These are phyloP conservation scores for Pichia kudriavzevii DNA, from an alignment of 1,139 yeast species.

Conservation along the genomic window DNA sequence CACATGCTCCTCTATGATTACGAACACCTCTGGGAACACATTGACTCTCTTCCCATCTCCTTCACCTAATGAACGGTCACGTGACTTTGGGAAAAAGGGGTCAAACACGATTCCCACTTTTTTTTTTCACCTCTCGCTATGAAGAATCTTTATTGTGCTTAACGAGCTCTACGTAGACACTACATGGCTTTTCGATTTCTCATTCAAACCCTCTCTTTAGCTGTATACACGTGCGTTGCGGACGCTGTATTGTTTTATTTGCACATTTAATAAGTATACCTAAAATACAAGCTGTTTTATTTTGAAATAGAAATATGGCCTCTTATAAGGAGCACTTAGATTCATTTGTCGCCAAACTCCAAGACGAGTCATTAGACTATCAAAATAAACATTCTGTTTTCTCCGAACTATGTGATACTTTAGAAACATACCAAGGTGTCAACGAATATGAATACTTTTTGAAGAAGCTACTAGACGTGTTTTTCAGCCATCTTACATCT, in stretches of 20 bases:
- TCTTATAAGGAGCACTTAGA: slow-evolving; percentile 42
- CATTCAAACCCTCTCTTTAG: no score
- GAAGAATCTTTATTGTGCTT: no score
- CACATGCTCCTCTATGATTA: slow-evolving; percentile 12
- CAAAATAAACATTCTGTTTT: slow-evolving; percentile 57
- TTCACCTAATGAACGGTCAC: no score
- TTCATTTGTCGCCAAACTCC: slow-evolving; percentile 52
- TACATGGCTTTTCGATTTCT: neutral
- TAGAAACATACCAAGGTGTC: slow-evolving; percentile 75
- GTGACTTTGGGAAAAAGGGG: slow-evolving; percentile 22
- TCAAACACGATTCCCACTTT: slow-evolving; percentile 19
- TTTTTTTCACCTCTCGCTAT: slow-evolving; percentile 7
- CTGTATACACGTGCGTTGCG: no score
- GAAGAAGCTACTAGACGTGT: slow-evolving; percentile 53
- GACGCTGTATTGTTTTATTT: no score
- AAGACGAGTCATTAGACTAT: slow-evolving; percentile 45
- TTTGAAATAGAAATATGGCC: slow-evolving; percentile 1
- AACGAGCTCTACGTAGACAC: neutral
- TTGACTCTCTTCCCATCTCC: neutral
- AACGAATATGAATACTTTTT: slow-evolving; percentile 71
- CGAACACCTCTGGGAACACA: slow-evolving; percentile 8
- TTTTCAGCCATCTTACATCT: slow-evolving; percentile 50
- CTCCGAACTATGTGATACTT: slow-evolving; percentile 76
- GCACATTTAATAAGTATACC: no score
- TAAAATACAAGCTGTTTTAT: neutral